These are phyloP conservation scores for Scleromitrula shiraiana DNA, from an alignment of 2,329 filamentous ascomycete species.

Conservation along the genomic window DNA sequence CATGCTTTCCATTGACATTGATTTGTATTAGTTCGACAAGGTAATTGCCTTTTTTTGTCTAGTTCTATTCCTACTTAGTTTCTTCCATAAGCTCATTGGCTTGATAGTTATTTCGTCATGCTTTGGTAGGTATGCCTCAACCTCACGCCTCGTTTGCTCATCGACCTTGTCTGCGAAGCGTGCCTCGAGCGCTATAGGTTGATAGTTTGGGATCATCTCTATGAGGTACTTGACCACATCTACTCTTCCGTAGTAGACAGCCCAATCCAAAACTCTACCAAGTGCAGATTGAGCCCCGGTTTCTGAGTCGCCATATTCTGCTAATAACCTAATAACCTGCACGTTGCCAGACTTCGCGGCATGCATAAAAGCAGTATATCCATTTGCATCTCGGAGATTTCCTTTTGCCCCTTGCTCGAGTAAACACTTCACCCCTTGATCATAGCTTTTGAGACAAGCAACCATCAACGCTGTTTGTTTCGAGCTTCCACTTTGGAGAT, in stretches of 20 bases:
- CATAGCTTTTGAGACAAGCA: conserved; percentile 4
- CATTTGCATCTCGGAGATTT: neutral
- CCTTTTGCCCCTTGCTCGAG: conserved; percentile 4
- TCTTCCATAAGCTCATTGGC: conserved; percentile 4
- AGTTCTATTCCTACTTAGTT: neutral
- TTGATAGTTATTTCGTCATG: neutral
- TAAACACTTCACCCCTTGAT: conserved; percentile 5
- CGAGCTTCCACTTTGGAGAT: neutral
- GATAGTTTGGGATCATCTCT: neutral
- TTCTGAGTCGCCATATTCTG: too few species aligned
- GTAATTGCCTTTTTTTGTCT: neutral
- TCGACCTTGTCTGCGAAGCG: conserved; percentile 2
- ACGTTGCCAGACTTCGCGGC: conserved; percentile 5
- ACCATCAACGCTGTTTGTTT: conserved; percentile 8
- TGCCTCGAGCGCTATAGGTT: neutral
- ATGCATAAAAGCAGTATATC: conserved; percentile 6
- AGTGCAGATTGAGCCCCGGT: neutral
- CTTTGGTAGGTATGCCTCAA: conserved; percentile 1
- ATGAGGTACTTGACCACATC: conserved; percentile 4
- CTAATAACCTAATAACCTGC: neutral
- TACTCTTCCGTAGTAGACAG: conserved; percentile 4
- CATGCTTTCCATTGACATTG: too few species aligned
- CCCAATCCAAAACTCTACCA: conserved; percentile 5
- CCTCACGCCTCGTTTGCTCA: neutral
- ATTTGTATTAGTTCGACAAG: too few species aligned